Percentiles rank a stretch among this genome's conserved stretches.
Evolutionary conservation across 768 basidiomycete genomes (phyloP).

Genomic region (Kwoniella bestiolae): DNA sequence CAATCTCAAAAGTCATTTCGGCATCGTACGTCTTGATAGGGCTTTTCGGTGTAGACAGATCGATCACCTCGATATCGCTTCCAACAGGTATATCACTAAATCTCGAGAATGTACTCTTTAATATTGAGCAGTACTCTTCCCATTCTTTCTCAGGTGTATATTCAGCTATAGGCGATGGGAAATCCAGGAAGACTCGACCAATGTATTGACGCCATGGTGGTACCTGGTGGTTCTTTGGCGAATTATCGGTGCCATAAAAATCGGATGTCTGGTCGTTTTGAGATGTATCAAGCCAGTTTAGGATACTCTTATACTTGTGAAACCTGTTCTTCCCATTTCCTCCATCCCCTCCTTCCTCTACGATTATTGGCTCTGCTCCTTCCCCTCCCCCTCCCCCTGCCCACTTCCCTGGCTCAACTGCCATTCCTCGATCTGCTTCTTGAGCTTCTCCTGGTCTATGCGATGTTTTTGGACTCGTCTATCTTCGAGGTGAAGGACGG

Average conservation of each 20-base stretch:
- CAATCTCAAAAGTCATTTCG: constrained; percentile 19
- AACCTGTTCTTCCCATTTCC: neutral
- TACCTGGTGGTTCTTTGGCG: neutral
- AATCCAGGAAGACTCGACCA: constrained; percentile 34
- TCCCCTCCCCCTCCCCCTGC: neutral
- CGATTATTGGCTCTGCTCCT: constrained; percentile 5
- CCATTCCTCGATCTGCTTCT: constrained; percentile 46
- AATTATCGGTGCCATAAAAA: neutral
- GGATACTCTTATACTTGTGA: neutral
- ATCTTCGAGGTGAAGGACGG: constrained; percentile 53
- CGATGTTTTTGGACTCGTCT: constrained; percentile 53
- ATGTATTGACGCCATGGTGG: constrained; percentile 40
- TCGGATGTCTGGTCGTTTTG: neutral
- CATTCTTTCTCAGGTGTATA: constrained; percentile 23
- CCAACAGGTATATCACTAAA: constrained; percentile 30
- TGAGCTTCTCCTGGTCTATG: constrained; percentile 40
- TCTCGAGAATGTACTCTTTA: constrained; percentile 24
- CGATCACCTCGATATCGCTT: constrained; percentile 26
- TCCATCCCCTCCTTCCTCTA: neutral
- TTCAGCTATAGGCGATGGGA: constrained; percentile 35
- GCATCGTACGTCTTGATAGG: neutral
- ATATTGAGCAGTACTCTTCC: constrained; percentile 22
- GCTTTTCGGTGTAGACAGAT: constrained; percentile 10
- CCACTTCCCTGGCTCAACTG: constrained; percentile 12
- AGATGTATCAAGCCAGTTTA: neutral